These are phyloP conservation scores for Fonsecaea pedrosoi DNA, from an alignment of 2,329 filamentous ascomycete genomes.

Conservation along the genomic window DNA sequence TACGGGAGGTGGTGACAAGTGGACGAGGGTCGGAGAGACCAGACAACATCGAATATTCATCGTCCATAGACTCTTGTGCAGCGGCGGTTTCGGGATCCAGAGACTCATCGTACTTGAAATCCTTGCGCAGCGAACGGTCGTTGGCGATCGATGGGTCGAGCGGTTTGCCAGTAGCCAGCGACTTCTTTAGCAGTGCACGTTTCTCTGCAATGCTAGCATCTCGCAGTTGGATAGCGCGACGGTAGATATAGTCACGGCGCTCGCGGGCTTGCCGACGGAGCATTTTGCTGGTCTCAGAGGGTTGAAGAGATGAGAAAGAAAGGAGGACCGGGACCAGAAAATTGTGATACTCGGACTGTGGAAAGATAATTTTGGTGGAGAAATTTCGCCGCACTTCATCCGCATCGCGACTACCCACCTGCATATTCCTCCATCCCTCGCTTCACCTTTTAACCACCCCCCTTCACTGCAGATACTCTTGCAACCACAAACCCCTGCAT, in stretches of 20 bases:
- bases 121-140: constrained; percentile 80
- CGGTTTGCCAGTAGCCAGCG: constrained; percentile 86
- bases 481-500: constrained; percentile 20
- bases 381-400: constrained; percentile 26
- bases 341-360: neutral
- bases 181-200: constrained; percentile 81
- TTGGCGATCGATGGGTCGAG: constrained; percentile 82
- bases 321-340: neutral
- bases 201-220: constrained; percentile 95
- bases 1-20: constrained; percentile 87
- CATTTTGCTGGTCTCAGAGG: constrained; percentile 21
- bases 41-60: constrained; percentile 90
- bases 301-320: neutral
- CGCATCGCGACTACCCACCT: constrained; percentile 15
- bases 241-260: constrained; percentile 86
- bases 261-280: constrained; percentile 75
- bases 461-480: constrained; percentile 7
- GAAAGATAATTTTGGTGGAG: constrained; percentile 26
- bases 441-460: neutral
- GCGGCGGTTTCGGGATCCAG: constrained; percentile 82
- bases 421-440: constrained; percentile 15
- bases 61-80: constrained; percentile 81
- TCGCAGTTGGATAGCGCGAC: constrained; percentile 81
- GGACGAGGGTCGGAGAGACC: constrained; percentile 88
- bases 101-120: constrained; percentile 94